Percentiles rank a stretch among this genome's conserved stretches.
phyloP scores from a whole-genome alignment of 768 basidiomycete genomes.

The Amanita molliuscula region DNA sequence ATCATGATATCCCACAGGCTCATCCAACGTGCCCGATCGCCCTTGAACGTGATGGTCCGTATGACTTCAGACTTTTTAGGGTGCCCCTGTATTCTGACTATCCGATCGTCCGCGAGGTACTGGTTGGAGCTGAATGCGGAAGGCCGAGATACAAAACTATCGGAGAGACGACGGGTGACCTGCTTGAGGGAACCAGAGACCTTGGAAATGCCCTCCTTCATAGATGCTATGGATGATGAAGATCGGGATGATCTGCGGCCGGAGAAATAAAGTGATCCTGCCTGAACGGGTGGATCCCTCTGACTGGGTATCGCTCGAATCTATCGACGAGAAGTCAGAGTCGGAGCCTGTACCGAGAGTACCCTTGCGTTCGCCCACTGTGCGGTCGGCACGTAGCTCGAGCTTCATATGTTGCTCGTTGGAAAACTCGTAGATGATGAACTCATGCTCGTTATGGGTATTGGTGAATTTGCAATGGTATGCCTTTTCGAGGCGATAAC shows the following conservation, averaged over 20 bases:
- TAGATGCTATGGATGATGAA: background rate
- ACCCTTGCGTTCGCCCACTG: background rate
- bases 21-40: background rate
- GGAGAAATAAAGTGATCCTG: background rate
- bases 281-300: background rate
- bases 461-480: background rate
- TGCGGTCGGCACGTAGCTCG: background rate
- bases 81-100: background rate
- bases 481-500: background rate
- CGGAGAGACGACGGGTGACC: background rate
- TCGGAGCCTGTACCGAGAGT: background rate
- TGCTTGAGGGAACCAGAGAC: background rate
- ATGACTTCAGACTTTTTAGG: background rate
- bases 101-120: background rate
- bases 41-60: background rate
- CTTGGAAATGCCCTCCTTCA: background rate
- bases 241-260: background rate
- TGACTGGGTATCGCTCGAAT: background rate
- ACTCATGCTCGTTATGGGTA: background rate
- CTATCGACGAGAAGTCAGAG: background rate
- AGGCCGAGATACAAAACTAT: background rate
- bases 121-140: background rate
- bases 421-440: background rate
- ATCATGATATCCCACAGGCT: conserved; percentile 3
- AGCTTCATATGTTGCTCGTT: background rate